Evolutionary conservation across 352 stramenopile species (phyloP).

Genomic region (Phytophthora sojae): DNA sequence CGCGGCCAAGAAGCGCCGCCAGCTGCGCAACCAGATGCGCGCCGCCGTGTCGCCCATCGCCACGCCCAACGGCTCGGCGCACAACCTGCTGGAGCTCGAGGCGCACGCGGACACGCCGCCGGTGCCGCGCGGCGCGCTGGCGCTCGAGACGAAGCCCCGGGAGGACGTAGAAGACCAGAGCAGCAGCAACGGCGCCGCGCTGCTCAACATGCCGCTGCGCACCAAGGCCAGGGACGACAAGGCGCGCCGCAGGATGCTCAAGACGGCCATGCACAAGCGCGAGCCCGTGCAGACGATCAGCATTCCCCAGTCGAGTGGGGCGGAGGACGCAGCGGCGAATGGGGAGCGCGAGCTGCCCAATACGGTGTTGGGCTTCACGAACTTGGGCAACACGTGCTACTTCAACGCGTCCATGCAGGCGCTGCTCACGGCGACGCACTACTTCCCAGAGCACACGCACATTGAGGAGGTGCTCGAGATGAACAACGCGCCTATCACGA

Average conservation of each 20-base stretch:
- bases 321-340: background rate
- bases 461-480: slow-evolving; percentile 59
- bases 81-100: slow-evolving; percentile 14
- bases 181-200: background rate
- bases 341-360: slow-evolving; percentile 26
- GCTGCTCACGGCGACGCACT: slow-evolving; percentile 91
- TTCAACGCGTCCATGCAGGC: slow-evolving; percentile 92
- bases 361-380: slow-evolving; percentile 77
- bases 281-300: slow-evolving; percentile 23
- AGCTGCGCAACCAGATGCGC: slow-evolving; percentile 35
- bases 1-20: slow-evolving; percentile 52
- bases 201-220: slow-evolving; percentile 43
- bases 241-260: slow-evolving; percentile 29
- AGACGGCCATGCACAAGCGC: slow-evolving; percentile 24
- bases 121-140: background rate
- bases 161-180: background rate
- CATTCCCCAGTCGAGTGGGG: slow-evolving; percentile 5
- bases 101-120: background rate
- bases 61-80: slow-evolving; percentile 32
- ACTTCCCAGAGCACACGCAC: slow-evolving; percentile 62
- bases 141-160: background rate
- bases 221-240: slow-evolving; percentile 45
- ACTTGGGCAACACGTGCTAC: slow-evolving; percentile 96
- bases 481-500: slow-evolving; percentile 91
- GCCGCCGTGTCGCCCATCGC: slow-evolving; percentile 23